phyloP scores from a whole-genome alignment of 345 rosid species.

The Cardamine chenopodiifolia region DNA sequence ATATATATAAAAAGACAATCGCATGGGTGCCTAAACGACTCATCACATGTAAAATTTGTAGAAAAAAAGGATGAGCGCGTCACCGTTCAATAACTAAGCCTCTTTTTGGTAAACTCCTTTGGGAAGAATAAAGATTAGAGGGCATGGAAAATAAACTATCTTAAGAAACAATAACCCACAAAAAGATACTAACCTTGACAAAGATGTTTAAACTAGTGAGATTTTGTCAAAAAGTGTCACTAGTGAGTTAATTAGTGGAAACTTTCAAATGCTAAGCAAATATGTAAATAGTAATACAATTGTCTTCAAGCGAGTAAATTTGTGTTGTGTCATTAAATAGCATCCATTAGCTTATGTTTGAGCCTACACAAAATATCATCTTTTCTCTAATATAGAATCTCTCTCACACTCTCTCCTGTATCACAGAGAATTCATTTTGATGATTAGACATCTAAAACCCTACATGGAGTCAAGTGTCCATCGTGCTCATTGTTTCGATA shows the following conservation, averaged over 20 bases:
- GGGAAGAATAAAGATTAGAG: not conserved
- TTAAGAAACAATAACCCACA: not conserved
- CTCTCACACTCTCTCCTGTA: not conserved
- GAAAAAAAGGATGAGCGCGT: not conserved
- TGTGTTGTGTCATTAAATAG: conserved; percentile 31
- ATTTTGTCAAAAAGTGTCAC: conserved; percentile 40
- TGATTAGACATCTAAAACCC: conserved; percentile 17
- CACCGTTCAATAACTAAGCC: not conserved
- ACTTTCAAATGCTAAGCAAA: conserved; percentile 17
- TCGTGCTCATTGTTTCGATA: conserved; percentile 40
- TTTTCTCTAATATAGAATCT: not conserved
- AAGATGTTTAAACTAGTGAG: conserved; percentile 19
- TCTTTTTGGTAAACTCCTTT: not conserved
- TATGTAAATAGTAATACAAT: conserved; percentile 1
- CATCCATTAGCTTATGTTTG: conserved; percentile 2
- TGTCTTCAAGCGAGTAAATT: conserved; percentile 36
- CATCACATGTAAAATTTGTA: not conserved
- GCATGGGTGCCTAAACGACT: conserved; percentile 13
- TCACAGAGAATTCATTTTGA: conserved; percentile 9
- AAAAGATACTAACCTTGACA: conserved; percentile 24
- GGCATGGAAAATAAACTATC: not conserved
- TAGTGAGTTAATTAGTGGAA: conserved; percentile 16
- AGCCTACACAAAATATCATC: conserved; percentile 19
- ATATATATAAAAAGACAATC: too few relatives aligned
- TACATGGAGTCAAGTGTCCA: conserved; percentile 31